phyloP scores from a whole-genome alignment of 495 filamentous ascomycete genomes.

The Acidiella bohemica region DNA sequence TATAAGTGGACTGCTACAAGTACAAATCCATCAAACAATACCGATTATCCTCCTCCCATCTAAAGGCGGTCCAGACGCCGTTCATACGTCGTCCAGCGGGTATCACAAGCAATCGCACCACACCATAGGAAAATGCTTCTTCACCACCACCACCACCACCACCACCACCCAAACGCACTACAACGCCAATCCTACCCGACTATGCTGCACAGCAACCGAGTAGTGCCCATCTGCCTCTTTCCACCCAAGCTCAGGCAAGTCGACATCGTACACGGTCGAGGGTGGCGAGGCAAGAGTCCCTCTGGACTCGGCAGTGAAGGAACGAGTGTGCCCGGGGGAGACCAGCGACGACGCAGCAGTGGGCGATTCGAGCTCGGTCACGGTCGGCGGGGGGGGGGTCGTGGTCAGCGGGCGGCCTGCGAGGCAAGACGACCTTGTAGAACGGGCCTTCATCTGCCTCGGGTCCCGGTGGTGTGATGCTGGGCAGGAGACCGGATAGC shows the following conservation, averaged over 20 bases:
- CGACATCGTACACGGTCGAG: slow-evolving; percentile 2
- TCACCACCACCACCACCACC: too few relatives aligned
- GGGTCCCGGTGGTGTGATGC: neutral
- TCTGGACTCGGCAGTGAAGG: slow-evolving; percentile 14
- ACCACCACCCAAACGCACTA: too few relatives aligned
- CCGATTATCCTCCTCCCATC: neutral
- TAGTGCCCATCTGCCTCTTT: slow-evolving; percentile 2
- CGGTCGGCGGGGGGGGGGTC: neutral
- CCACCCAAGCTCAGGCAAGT: neutral
- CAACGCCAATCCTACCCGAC: slow-evolving; percentile 12
- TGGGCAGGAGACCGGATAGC: slow-evolving; percentile 8
- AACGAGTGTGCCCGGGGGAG: slow-evolving; percentile 13
- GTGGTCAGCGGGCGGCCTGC: neutral
- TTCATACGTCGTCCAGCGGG: slow-evolving; percentile 5
- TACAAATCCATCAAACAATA: neutral
- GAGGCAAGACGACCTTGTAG: slow-evolving; percentile 11
- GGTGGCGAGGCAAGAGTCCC: slow-evolving; percentile 6
- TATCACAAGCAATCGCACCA: slow-evolving; percentile 2
- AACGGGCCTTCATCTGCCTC: neutral
- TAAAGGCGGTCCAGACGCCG: slow-evolving; percentile 1
- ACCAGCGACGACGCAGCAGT: slow-evolving; percentile 13
- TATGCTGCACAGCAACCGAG: neutral
- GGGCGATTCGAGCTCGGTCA: slow-evolving; percentile 7
- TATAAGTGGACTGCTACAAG: too few relatives aligned
- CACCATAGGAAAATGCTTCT: neutral